Base-by-base conservation (phyloP, 2,329 filamentous ascomycete genomes). In the Aspergillus fumigatiaffinis region DNA sequence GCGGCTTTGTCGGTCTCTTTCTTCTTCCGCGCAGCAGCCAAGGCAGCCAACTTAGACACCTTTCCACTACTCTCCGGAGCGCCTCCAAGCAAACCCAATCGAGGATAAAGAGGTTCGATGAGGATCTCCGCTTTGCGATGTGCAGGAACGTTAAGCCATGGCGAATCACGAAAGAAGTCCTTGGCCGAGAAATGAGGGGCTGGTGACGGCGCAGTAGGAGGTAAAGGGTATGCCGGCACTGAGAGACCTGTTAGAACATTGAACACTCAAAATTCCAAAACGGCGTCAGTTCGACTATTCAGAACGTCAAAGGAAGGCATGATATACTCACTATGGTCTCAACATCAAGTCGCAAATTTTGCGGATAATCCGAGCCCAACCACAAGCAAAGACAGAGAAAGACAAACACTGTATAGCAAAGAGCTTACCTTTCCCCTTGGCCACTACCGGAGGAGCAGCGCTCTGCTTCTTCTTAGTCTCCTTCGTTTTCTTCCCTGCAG, bases 21-120 rank as follows among this genome's bases (percentile, higher is more conserved):
- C 75, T 90, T 92, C 71, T 92, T 92, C 28, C 92, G 84, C 54
- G 90, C 89, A 35, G 91, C 91, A 52, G 93, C 92, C 46, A 99
- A 79, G 50, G 91, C 91, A 66, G 96, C 93, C 49, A 99, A 80
- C 68, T 99, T 99, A 4, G 93, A 96, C 74, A 90, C 82, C 68
- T 92, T 94, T 3, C 84, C 82, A n/a, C 78, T 68, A 12, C 77
- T 76, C 50, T 84, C 82, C 1, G 85, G 69, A 8, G 86, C 84
- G 35, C 94, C 95, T 29, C 94, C 95, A 2, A 96, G 75, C 0
- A 99, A 79, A 2, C 91, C 88, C 20, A 87, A 84, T 50, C 77
- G 79, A 53, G 83, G 86, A 60, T 77, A 77, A 38, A 82, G 57
- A 73, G 81, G 84, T 44, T 87, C 80, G 51, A 89, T 75, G 41